phyloP scores from a whole-genome alignment of 2,329 filamentous ascomycete genomes.

The Apiospora rasikravindrae region DNA sequence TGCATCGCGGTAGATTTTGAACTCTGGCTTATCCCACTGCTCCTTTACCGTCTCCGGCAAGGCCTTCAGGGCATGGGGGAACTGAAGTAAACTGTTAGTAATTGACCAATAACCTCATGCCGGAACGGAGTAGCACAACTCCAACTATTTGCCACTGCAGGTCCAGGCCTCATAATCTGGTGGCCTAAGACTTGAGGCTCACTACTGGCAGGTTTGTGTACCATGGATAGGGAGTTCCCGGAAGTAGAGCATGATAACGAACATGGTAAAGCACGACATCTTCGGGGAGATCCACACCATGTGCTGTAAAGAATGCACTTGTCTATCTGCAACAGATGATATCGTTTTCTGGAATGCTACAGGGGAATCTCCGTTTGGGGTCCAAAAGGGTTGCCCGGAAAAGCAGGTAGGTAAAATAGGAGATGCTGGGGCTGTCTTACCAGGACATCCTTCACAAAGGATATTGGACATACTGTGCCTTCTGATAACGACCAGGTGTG shows the following conservation, averaged over 20 bases:
- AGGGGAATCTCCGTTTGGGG: background rate
- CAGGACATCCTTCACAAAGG: slow-evolving; percentile 82
- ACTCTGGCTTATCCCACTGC: slow-evolving; percentile 70
- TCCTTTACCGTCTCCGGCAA: slow-evolving; percentile 67
- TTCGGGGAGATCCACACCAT: slow-evolving; percentile 3
- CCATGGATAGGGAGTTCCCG: background rate
- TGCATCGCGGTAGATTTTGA: slow-evolving; percentile 70
- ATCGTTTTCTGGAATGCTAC: slow-evolving; percentile 11
- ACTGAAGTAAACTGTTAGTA: slow-evolving; percentile 52
- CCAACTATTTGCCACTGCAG: slow-evolving; percentile 9
- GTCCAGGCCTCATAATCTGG: background rate
- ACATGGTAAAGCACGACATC: background rate
- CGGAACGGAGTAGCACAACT: background rate
- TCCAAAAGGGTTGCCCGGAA: background rate
- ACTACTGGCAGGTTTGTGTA: slow-evolving; percentile 6
- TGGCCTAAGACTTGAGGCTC: background rate
- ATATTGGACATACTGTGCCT: slow-evolving; percentile 83
- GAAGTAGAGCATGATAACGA: background rate
- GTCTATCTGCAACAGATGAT: slow-evolving; percentile 20
- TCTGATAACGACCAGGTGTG: slow-evolving; percentile 54
- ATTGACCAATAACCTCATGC: slow-evolving; percentile 3
- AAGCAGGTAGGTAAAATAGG: slow-evolving; percentile 25
- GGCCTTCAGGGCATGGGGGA: slow-evolving; percentile 74
- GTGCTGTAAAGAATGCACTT: background rate
- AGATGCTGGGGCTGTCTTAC: slow-evolving; percentile 58